phyloP scores from a whole-genome alignment of 768 basidiomycete genomes.

The Leccinum obscurum region DNA sequence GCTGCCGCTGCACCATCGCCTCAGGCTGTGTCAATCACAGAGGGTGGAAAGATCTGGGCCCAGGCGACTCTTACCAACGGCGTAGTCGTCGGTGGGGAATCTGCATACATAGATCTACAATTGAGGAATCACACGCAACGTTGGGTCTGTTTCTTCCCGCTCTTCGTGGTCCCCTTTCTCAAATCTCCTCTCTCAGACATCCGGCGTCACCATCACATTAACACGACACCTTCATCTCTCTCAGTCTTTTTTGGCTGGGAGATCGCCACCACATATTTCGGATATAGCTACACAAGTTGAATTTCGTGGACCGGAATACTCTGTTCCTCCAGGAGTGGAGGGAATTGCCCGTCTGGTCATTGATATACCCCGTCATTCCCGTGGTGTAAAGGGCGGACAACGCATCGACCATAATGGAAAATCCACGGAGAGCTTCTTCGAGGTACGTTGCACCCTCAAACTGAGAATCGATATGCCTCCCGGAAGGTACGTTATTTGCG shows the following conservation, averaged over 20 bases:
- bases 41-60: slow-evolving; percentile 78
- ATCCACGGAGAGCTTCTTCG: slow-evolving; percentile 59
- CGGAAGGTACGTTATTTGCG: slow-evolving; percentile 52
- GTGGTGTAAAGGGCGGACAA: slow-evolving; percentile 62
- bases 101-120: slow-evolving; percentile 70
- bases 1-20: slow-evolving; percentile 39
- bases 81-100: slow-evolving; percentile 64
- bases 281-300: slow-evolving; percentile 69
- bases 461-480: slow-evolving; percentile 66
- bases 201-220: slow-evolving; percentile 61
- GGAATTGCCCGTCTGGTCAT: slow-evolving; percentile 80
- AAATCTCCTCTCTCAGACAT: slow-evolving; percentile 49
- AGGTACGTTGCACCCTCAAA: slow-evolving; percentile 61
- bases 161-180: slow-evolving; percentile 1
- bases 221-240: slow-evolving; percentile 62
- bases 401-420: slow-evolving; percentile 52
- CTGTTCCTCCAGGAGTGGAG: slow-evolving; percentile 69
- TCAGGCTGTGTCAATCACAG: slow-evolving; percentile 66
- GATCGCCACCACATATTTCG: slow-evolving; percentile 46
- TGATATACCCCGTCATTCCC: slow-evolving; percentile 68
- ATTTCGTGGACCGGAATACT: slow-evolving; percentile 75
- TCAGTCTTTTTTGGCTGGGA: slow-evolving; percentile 25
- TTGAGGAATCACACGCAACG: slow-evolving; percentile 82
- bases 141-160: slow-evolving; percentile 50
- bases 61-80: slow-evolving; percentile 67